phyloP scores from a whole-genome alignment of 768 basidiomycete genomes.

The Termitomyces sp. region DNA sequence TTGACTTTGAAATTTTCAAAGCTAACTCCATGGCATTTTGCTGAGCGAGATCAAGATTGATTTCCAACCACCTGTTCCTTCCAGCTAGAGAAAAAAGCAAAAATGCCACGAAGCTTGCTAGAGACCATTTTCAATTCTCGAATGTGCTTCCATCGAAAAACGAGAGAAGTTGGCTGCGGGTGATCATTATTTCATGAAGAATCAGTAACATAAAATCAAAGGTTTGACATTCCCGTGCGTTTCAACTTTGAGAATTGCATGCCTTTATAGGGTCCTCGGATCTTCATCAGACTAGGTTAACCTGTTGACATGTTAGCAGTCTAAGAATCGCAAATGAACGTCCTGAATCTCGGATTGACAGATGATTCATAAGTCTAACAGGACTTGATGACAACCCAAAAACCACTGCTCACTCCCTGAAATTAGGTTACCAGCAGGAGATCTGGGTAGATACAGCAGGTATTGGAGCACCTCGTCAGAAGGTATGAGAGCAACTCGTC shows the following conservation, averaged over 20 bases:
- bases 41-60: no score
- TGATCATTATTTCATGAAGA: not conserved
- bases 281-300: not conserved
- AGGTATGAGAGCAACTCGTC: not conserved
- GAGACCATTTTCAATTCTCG: not conserved
- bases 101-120: not conserved
- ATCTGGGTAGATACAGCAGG: not conserved
- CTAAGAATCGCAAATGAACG: not conserved
- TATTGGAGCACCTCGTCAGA: not conserved
- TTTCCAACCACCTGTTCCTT: no score
- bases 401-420: not conserved
- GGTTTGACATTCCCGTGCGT: not conserved
- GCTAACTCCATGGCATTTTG: no score
- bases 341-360: not conserved
- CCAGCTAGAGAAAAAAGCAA: no score
- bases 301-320: not conserved
- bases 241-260: not conserved
- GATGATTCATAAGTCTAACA: not conserved
- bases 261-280: not conserved
- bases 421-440: not conserved
- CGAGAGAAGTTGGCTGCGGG: no score
- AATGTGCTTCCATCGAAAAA: not conserved
- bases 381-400: not conserved
- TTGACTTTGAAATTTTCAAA: no score
- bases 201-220: not conserved